Percentiles rank a stretch among this genome's conserved stretches.
Evolutionary conservation across 352 stramenopile genomes (phyloP).

Genomic region (Phytophthora lateralis): DNA sequence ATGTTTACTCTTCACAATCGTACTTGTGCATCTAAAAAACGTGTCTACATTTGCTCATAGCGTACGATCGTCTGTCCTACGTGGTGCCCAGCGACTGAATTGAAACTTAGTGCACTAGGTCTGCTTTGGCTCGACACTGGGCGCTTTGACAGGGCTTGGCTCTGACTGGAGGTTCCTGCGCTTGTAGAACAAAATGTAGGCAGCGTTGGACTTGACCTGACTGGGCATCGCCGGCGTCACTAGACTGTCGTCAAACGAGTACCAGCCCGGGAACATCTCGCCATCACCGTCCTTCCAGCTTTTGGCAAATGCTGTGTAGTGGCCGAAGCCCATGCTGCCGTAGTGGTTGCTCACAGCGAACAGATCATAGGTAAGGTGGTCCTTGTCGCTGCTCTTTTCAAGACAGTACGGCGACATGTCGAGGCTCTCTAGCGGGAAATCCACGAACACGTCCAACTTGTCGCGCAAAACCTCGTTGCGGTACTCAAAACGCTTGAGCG

Average conservation of each 20-base stretch:
- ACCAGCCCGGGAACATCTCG: constrained; percentile 75
- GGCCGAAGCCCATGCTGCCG: constrained; percentile 88
- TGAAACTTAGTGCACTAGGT: constrained; percentile 13
- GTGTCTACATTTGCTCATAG: constrained; percentile 19
- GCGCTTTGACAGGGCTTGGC: background rate
- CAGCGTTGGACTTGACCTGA: constrained; percentile 81
- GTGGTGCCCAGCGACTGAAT: background rate
- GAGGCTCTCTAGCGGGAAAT: constrained; percentile 86
- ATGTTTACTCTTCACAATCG: background rate
- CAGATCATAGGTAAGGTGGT: constrained; percentile 78
- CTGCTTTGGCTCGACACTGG: constrained; percentile 9
- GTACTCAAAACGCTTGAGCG: constrained; percentile 91
- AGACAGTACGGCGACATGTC: constrained; percentile 86
- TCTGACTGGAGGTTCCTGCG: constrained; percentile 45
- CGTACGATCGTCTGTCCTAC: background rate
- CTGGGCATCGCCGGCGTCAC: constrained; percentile 57
- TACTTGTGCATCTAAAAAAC: constrained; percentile 10
- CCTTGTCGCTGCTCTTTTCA: constrained; percentile 45
- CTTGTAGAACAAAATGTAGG: constrained; percentile 92
- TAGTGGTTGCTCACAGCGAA: constrained; percentile 93
- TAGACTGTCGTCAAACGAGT: constrained; percentile 85
- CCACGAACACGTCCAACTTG: constrained; percentile 85
- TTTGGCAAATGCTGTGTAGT: constrained; percentile 90
- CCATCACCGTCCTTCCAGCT: constrained; percentile 64
- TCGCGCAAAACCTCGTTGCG: constrained; percentile 81